Base-by-base conservation (phyloP, 2,329 filamentous ascomycete genomes). In the Colletotrichum lini region DNA sequence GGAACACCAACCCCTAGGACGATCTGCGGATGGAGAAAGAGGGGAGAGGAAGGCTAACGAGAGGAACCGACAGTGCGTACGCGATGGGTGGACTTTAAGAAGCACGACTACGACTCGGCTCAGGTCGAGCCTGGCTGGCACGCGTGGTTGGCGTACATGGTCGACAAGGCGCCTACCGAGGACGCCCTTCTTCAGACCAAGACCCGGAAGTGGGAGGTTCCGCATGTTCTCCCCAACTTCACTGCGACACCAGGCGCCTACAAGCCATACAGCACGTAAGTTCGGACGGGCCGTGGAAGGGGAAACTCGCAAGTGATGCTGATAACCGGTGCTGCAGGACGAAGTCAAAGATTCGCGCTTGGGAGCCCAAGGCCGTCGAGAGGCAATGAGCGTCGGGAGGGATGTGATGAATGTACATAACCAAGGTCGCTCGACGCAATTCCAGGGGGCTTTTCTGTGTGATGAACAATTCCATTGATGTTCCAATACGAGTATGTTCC, bases 121-220 rank as follows among this genome's bases (percentile, higher is more conserved):
- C 94, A 98, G 65, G 93, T 98, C 78, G 96, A 98, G 84, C 95
- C 96, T 61, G 94, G 96, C 83, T 99, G 96, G 96, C 96, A 98
- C 85, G 94, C 94, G 40, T 99, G 96, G 96, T 95, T 99, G 77
- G 94, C 94, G 75, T 98, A 99, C 85, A 86, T 91, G 84, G 92
- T 98, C 78, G 95, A 98, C 83, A 93, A 93, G 83, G 91, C 96
- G 47, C 96, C 96, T 2, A 89, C 87, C 47, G 83, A 92, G 78
- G 96, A 99, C 81, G 85, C 91, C 63, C 82, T 96, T 73, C 79
- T 97, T 74, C 88, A 91, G 77, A 85, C 91, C 63, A 87, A 90
- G 75, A 82, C 90, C 57, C 89, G 94, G 73, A 82, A 86, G 47
- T 98, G 95, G 93, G 95, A 98, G 81, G 87, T 91, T 71, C 86